These are phyloP conservation scores for Biscogniauxia sp. DNA, from an alignment of 2,329 filamentous ascomycete genomes.

Conservation along the genomic window DNA sequence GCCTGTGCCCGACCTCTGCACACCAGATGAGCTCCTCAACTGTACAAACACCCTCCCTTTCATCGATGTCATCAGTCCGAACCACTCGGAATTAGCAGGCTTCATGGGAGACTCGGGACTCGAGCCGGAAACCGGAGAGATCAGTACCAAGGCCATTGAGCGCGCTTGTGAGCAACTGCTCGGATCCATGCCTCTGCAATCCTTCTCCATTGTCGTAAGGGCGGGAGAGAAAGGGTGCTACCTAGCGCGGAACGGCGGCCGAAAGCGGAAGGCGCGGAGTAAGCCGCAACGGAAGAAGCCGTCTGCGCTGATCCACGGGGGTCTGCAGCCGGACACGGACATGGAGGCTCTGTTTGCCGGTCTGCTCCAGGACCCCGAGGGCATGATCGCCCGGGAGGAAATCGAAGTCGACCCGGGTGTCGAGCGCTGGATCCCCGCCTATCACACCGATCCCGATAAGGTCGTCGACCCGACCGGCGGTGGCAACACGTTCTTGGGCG, in stretches of 20 bases:
- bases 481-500: conserved; percentile 81
- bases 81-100: conserved; percentile 82
- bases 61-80: conserved; percentile 69
- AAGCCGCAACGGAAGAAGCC: conserved; percentile 41
- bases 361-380: conserved; percentile 52
- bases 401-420: conserved; percentile 63
- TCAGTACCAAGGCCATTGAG: conserved; percentile 53
- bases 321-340: conserved; percentile 58
- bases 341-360: conserved; percentile 62
- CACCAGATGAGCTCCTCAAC: conserved; percentile 63
- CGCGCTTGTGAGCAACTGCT: conserved; percentile 61
- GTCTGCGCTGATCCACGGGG: conserved; percentile 44
- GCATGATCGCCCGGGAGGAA: conserved; percentile 54
- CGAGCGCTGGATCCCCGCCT: conserved; percentile 76
- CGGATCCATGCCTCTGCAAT: conserved; percentile 61
- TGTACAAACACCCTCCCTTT: conserved; percentile 61
- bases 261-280: conserved; percentile 38
- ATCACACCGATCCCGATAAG: conserved; percentile 51
- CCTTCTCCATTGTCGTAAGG: conserved; percentile 66
- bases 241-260: conserved; percentile 56
- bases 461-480: conserved; percentile 94
- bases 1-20: conserved; percentile 86
- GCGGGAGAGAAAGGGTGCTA: conserved; percentile 72
- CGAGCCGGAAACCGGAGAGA: conserved; percentile 53
- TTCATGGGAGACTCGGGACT: conserved; percentile 69